phyloP scores from a whole-genome alignment of 2,329 filamentous ascomycete genomes.

The Colletotrichum limetticola region DNA sequence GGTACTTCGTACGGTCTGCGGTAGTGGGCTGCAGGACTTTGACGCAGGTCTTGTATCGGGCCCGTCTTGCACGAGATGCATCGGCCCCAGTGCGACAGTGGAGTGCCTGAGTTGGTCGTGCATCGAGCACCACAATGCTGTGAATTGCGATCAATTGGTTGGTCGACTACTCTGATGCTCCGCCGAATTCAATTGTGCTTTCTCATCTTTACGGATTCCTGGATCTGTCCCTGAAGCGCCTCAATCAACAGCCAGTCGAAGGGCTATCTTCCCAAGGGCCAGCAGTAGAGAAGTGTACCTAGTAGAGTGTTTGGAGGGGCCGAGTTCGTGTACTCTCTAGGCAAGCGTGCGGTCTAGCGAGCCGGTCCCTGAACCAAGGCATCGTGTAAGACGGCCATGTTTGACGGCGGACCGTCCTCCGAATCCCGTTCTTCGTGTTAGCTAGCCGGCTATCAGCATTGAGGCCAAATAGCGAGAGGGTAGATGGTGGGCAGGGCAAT shows the following conservation, averaged over 20 bases:
- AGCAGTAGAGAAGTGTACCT: background rate
- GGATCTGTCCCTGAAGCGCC: slow-evolving; percentile 5
- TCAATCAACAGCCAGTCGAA: slow-evolving; percentile 3
- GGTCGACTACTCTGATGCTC: background rate
- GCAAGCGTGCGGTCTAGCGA: background rate
- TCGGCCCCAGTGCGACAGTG: slow-evolving; percentile 11
- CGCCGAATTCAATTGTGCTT: background rate
- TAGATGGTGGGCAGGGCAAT: background rate
- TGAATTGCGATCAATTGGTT: slow-evolving; percentile 1
- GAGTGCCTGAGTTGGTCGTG: slow-evolving; percentile 26
- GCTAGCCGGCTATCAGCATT: background rate
- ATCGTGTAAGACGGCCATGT: background rate
- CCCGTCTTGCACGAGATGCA: slow-evolving; percentile 19
- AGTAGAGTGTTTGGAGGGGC: background rate
- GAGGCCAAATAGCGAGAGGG: background rate
- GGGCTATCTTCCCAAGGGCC: background rate
- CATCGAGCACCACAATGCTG: slow-evolving; percentile 25
- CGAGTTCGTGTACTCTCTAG: background rate
- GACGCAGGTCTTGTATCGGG: slow-evolving; percentile 32
- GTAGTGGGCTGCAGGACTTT: slow-evolving; percentile 10
- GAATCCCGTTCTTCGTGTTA: background rate
- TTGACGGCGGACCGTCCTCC: background rate
- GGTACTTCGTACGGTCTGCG: background rate
- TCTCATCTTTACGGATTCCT: slow-evolving; percentile 6
- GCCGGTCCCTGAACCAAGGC: background rate